These are phyloP conservation scores for Chytriomyces sp. DNA, from an alignment of 192 early-diverging fungal genomes.

Conservation along the genomic window DNA sequence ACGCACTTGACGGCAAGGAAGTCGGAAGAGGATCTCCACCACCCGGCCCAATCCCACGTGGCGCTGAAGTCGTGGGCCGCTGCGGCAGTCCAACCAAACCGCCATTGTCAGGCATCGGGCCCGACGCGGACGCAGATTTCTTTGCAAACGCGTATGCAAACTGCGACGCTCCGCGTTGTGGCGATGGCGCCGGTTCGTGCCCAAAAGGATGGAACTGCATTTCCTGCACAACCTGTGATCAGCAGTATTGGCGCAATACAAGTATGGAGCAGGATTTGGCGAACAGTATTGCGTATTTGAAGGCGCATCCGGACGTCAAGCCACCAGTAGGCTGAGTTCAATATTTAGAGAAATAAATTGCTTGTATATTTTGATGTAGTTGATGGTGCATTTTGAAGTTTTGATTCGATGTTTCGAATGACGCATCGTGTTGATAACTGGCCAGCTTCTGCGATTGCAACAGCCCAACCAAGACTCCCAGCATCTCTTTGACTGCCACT, in stretches of 20 bases:
- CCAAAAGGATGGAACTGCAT: not conserved
- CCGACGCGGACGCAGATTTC: not conserved
- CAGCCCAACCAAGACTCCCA: no score
- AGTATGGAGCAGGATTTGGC: not conserved
- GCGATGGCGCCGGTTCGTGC: not conserved
- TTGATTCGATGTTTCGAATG: no score
- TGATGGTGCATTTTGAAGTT: no score
- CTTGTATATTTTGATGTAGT: no score
- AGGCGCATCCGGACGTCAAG: not conserved
- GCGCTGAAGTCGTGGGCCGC: not conserved
- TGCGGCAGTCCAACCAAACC: not conserved
- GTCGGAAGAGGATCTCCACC: slow-evolving; percentile 19
- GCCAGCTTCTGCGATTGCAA: no score
- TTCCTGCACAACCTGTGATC: not conserved
- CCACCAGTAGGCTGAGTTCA: not conserved
- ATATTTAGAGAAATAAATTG: no score
- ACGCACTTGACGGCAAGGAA: slow-evolving; percentile 5
- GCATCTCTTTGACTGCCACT: no score
- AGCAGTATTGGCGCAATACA: not conserved
- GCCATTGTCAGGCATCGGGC: not conserved
- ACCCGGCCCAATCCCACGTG: slow-evolving; percentile 4
- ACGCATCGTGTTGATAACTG: no score
- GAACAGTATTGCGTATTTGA: not conserved
- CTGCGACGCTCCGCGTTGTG: not conserved
- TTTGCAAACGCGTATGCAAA: not conserved